phyloP scores from a whole-genome alignment of 768 basidiomycete genomes.

The Hericium alpestre region DNA sequence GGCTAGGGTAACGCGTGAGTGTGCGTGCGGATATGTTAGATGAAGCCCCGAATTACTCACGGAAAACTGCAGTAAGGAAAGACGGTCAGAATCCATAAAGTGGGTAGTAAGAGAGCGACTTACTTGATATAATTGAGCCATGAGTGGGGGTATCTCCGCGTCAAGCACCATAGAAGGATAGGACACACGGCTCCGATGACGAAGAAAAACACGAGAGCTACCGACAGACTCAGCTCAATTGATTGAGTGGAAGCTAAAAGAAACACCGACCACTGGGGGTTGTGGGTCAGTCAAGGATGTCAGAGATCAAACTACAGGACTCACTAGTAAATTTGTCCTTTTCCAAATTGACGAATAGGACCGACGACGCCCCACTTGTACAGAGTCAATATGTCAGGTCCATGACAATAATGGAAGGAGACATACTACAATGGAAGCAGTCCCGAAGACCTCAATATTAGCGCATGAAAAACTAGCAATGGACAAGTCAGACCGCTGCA shows the following conservation, averaged over 20 bases:
- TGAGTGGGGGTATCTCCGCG: slow-evolving; percentile 21
- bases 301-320: neutral
- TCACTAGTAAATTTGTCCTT: slow-evolving; percentile 26
- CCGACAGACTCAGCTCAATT: neutral
- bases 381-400: no score
- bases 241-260: neutral
- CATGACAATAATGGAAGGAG: neutral
- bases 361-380: slow-evolving; percentile 32
- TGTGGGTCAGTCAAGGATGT: no score
- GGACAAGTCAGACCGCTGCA: neutral
- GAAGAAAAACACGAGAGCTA: slow-evolving; percentile 31
- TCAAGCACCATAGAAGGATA: slow-evolving; percentile 22
- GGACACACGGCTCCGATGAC: slow-evolving; percentile 32
- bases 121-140: slow-evolving; percentile 15
- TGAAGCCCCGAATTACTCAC: neutral
- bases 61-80: slow-evolving; percentile 22
- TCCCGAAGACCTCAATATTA: slow-evolving; percentile 43
- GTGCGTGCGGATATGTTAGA: neutral
- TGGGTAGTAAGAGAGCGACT: neutral
- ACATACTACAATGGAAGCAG: slow-evolving; percentile 30
- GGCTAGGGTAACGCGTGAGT: slow-evolving; percentile 3
- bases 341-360: slow-evolving; percentile 25
- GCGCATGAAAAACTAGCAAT: slow-evolving; percentile 36
- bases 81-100: neutral
- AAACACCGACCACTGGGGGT: neutral